Percentiles rank a stretch among this genome's conserved stretches.
Conservation (phyloP, 768 basidiomycete species). For the Lactarius sanguifluus region DNA sequence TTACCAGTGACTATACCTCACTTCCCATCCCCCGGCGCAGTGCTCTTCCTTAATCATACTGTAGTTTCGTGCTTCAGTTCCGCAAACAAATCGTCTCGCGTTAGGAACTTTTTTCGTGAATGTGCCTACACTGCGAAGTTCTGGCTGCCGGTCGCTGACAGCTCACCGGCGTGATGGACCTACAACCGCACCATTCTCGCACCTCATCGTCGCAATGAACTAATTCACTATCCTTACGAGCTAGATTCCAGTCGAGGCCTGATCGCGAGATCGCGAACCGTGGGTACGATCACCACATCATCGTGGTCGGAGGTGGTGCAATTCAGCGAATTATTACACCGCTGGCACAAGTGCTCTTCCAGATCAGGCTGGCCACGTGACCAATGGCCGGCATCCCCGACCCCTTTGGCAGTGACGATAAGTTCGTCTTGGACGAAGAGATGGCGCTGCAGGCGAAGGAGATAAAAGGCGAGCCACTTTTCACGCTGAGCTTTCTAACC, state of each 20-base stretch:
- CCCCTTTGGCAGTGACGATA: no score
- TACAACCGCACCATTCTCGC: conserved; percentile 31
- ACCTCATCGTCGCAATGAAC: conserved; percentile 55
- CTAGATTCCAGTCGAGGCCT: conserved; percentile 40
- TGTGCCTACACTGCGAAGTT: conserved; percentile 47
- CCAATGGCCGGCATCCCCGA: no score
- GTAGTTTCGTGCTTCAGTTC: conserved; percentile 43
- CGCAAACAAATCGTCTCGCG: conserved; percentile 45
- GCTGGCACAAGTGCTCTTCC: no score
- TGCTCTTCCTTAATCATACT: conserved; percentile 51
- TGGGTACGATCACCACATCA: conserved; percentile 41
- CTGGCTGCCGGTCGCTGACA: conserved; percentile 47
- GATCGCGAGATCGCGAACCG: conserved; percentile 38
- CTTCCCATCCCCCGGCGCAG: conserved; percentile 52
- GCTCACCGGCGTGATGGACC: conserved; percentile 36
- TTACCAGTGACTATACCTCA: conserved; percentile 51
- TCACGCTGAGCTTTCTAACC: no score
- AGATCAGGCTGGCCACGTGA: no score
- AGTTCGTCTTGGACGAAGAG: no score
- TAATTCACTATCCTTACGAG: conserved; percentile 45
- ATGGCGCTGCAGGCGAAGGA: no score
- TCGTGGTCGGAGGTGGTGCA: conserved; percentile 49
- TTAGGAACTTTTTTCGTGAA: conserved; percentile 41
- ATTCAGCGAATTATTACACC: conserved; percentile 52
- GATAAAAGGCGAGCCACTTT: no score